Percentiles rank a stretch among this genome's conserved stretches.
These are phyloP conservation scores for Aspergillus panamensis DNA, from an alignment of 495 filamentous ascomycete genomes.

Conservation along the genomic window DNA sequence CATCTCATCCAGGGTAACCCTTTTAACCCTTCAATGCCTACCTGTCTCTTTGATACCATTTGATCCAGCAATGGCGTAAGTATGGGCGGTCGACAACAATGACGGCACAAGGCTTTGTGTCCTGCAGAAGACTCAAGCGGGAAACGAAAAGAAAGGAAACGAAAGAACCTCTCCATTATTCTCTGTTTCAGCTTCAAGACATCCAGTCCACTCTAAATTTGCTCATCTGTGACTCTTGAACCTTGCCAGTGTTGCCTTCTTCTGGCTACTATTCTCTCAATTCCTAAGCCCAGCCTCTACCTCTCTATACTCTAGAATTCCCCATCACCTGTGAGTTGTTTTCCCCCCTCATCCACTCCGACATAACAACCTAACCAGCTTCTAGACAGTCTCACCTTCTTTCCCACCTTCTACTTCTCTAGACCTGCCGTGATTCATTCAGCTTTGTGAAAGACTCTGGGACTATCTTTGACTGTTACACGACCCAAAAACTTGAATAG, in stretches of 20 bases:
- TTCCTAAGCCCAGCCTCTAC: neutral
- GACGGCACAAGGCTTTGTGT: conserved; percentile 15
- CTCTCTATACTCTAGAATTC: neutral
- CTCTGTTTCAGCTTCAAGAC: neutral
- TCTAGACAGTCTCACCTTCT: neutral
- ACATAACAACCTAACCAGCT: neutral
- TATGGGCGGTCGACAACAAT: conserved; percentile 16
- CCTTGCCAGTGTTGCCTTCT: neutral
- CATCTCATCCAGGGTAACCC: conserved; percentile 3
- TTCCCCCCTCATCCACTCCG: neutral
- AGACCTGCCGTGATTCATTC: conserved; percentile 1
- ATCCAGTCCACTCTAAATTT: conserved; percentile 6
- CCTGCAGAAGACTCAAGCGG: conserved; percentile 15
- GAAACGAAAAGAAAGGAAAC: conserved; percentile 21
- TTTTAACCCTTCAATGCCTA: neutral
- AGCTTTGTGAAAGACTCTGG: neutral
- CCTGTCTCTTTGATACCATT: conserved; percentile 21
- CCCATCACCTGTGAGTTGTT: neutral
- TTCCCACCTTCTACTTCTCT: neutral
- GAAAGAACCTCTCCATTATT: conserved; percentile 9
- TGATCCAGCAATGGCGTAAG: conserved; percentile 25
- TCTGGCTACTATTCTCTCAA: neutral
- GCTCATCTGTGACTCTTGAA: conserved; percentile 1
- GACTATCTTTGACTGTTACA: neutral
- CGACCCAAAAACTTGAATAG: neutral